Conservation (phyloP, 2,329 filamentous ascomycete genomes). For the Chaetomiaceae sp. region DNA sequence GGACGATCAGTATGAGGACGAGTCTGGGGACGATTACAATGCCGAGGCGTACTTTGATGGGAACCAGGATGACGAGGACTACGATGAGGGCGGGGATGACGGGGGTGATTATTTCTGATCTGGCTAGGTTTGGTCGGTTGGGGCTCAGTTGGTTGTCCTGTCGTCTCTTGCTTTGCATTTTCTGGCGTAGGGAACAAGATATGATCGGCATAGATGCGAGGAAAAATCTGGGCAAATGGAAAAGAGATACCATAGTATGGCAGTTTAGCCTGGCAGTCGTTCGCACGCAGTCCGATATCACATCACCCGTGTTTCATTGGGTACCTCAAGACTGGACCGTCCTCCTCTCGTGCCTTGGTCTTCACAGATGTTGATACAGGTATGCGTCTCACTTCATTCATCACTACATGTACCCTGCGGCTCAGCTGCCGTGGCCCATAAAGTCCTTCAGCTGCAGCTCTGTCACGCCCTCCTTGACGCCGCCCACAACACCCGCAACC, state of each 20-base stretch:
- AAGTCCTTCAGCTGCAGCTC: constrained; percentile 50
- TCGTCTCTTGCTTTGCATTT: background rate
- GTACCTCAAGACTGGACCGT: constrained; percentile 1
- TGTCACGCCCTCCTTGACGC: constrained; percentile 56
- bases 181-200: constrained; percentile 5
- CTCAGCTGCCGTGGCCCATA: constrained; percentile 30
- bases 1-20: constrained; percentile 51
- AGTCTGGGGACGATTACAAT: constrained; percentile 57
- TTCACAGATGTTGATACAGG: too few species aligned
- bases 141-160: background rate
- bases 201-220: background rate
- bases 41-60: constrained; percentile 58
- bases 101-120: constrained; percentile 31
- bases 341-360: background rate
- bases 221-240: background rate
- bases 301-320: background rate
- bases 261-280: background rate
- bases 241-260: constrained; percentile 12
- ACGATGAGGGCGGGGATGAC: constrained; percentile 49
- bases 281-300: background rate
- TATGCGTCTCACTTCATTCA: too few species aligned
- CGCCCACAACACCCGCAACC: constrained; percentile 57
- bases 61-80: constrained; percentile 49
- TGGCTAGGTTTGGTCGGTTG: background rate
- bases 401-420: background rate